Conservation (phyloP, 805 yeast genomes). For the Cyberlindnera mississippiensis region DNA sequence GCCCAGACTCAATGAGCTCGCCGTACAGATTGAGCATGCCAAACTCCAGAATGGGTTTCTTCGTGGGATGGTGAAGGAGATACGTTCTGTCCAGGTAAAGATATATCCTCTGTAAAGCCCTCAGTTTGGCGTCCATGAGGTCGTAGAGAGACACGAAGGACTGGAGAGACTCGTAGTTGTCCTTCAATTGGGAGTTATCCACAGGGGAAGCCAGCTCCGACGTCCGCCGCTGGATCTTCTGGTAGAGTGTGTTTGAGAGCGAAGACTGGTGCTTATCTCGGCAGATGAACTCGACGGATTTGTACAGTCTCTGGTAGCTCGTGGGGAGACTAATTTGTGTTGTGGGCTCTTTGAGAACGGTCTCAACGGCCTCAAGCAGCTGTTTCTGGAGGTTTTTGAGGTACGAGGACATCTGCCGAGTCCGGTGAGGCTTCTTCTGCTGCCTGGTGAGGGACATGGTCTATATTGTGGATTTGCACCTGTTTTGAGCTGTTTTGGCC, state of each 20-base stretch:
- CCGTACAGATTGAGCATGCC: constrained; percentile 12
- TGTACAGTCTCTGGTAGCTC: constrained; percentile 20
- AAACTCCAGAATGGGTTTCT: constrained; percentile 15
- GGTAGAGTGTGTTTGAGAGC: constrained; percentile 14
- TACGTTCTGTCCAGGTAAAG: constrained; percentile 26
- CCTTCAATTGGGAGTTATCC: not conserved
- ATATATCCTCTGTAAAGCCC: constrained; percentile 14
- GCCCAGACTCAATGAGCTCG: constrained; percentile 5
- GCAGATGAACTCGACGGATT: constrained; percentile 25
- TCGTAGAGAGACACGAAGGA: constrained; percentile 11
- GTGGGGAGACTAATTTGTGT: not conserved
- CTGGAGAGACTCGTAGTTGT: not conserved
- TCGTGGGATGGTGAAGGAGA: constrained; percentile 24
- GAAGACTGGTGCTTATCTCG: constrained; percentile 22
- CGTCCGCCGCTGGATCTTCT: constrained; percentile 4
- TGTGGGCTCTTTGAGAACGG: constrained; percentile 2
- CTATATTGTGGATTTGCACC: too few species aligned
- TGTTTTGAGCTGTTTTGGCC: too few species aligned
- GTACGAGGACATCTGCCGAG: constrained; percentile 9
- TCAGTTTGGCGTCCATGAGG: constrained; percentile 6
- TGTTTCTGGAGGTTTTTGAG: constrained; percentile 3
- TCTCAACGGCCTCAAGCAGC: constrained; percentile 7
- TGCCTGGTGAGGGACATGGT: not conserved
- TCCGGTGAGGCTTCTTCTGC: not conserved
- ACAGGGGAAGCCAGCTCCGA: not conserved